Conservation (phyloP, 164 flowering plant species). For the Vitis rupestris region DNA sequence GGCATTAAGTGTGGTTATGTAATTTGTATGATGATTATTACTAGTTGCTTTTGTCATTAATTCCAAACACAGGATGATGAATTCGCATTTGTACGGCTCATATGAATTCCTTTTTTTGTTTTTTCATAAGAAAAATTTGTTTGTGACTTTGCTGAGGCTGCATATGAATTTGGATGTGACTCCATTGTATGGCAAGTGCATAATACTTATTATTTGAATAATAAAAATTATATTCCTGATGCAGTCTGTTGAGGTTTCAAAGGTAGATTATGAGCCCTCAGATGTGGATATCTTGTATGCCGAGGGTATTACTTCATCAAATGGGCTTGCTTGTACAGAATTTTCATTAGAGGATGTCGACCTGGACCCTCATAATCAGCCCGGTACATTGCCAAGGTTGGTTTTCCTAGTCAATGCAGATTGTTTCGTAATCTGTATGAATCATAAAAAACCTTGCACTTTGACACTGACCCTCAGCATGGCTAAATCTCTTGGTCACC, state of each 20-base stretch:
- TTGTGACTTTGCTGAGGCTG: too few relatives aligned
- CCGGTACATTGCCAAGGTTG: slow-evolving; percentile 32
- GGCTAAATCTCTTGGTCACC: too few relatives aligned
- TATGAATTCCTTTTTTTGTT: too few relatives aligned
- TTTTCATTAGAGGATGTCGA: slow-evolving; percentile 9
- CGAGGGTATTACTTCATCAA: slow-evolving; percentile 36
- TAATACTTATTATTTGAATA: not conserved
- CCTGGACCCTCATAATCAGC: not conserved
- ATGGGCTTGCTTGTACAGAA: slow-evolving; percentile 15
- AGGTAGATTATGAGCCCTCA: slow-evolving; percentile 38
- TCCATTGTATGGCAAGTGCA: not conserved
- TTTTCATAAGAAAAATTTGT: too few relatives aligned
- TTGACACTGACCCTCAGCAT: too few relatives aligned
- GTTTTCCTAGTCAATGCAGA: slow-evolving; percentile 3
- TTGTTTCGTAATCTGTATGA: not conserved
- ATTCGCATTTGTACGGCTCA: too few relatives aligned
- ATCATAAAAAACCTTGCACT: too few relatives aligned
- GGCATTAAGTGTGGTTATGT: too few relatives aligned
- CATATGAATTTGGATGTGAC: too few relatives aligned
- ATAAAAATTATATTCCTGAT: not conserved
- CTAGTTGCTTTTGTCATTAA: too few relatives aligned
- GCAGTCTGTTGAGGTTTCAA: slow-evolving; percentile 45
- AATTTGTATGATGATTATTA: too few relatives aligned
- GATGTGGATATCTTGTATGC: slow-evolving; percentile 39
- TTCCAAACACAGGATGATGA: too few relatives aligned